Percentiles rank a stretch among this genome's conserved stretches.
These are phyloP conservation scores for Penicillium paxilli DNA, from an alignment of 495 filamentous ascomycete genomes.

Conservation along the genomic window DNA sequence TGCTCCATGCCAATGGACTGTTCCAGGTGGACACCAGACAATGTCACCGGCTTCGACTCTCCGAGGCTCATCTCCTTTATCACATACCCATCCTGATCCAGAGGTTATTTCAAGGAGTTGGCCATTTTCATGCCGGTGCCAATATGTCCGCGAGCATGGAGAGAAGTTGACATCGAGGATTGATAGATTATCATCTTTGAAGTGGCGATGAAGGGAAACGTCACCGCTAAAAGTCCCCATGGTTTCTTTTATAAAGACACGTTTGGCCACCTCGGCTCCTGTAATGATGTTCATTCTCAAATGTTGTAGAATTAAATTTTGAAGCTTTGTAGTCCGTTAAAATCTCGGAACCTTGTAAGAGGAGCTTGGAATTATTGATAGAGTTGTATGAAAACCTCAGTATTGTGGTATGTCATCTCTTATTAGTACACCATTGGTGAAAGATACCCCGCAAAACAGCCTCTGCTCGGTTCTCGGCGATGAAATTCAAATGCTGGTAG, in stretches of 20 bases:
- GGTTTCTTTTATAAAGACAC: neutral
- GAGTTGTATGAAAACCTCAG: too few species aligned
- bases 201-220: neutral
- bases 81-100: conserved; percentile 2
- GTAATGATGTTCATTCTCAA: conserved; percentile 1
- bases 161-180: neutral
- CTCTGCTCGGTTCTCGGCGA: too few species aligned
- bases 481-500: too few species aligned
- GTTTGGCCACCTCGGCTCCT: neutral
- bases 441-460: too few species aligned
- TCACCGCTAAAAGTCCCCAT: neutral
- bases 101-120: neutral
- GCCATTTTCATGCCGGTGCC: conserved; percentile 1
- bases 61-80: conserved; percentile 1
- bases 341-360: too few species aligned
- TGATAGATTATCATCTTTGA: neutral
- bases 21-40: neutral
- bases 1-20: neutral
- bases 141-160: conserved; percentile 1
- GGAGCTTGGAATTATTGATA: too few species aligned
- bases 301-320: too few species aligned
- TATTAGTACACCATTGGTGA: too few species aligned
- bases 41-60: neutral
- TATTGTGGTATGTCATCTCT: too few species aligned
- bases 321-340: too few species aligned